Base-by-base conservation (phyloP, 106 monocot genomes). In the Gastrodia elata region DNA sequence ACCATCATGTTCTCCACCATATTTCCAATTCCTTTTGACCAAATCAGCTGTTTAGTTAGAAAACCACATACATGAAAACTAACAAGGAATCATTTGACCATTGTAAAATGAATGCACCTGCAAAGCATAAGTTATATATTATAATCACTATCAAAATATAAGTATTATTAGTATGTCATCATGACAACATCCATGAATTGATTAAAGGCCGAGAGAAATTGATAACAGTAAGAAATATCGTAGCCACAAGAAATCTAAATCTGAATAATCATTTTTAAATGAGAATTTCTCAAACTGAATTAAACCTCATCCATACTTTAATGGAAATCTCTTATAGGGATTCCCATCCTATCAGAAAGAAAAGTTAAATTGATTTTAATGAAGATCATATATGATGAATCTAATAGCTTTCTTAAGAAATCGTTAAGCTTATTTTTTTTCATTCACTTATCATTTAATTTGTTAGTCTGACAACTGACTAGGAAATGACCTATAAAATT, bases 1-100 rank as follows among this genome's bases (percentile, higher is more conserved):
- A 83, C 72, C 79, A 83, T 65, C 79, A 83, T 65, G 18, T 74
- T 64, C n/a, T 83, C 83, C 8, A 75, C 74, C 83, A 83, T 83
- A 64, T 75, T 24, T 71, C 56, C 39, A 69, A 40, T 3, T 40
- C n/a, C 39, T 40, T n/a, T 2, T 69, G 25, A 69, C 40, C 26
- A 2, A 69, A 69, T 69, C 40, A 39, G 14, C 33, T 40, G 11
- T 41, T 69, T 25, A 40, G 24, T 41, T 69, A 25, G 69, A 69
- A 69, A 40, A 36, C 40, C 39, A 69, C 6, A 35, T 24, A 41
- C n/a, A 26, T 69, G 2, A 40, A 41, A 39, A 8, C 16, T 24
- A 35, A 26, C 69, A 18, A 20, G 0, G 26, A 40, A 40, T 11
- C 69, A 69, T 25, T 24, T 24, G 6, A 40, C 6, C 26, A 26